Evolutionary conservation across 2,329 filamentous ascomycete genomes (phyloP).

Genomic region (Eutypella sp.): DNA sequence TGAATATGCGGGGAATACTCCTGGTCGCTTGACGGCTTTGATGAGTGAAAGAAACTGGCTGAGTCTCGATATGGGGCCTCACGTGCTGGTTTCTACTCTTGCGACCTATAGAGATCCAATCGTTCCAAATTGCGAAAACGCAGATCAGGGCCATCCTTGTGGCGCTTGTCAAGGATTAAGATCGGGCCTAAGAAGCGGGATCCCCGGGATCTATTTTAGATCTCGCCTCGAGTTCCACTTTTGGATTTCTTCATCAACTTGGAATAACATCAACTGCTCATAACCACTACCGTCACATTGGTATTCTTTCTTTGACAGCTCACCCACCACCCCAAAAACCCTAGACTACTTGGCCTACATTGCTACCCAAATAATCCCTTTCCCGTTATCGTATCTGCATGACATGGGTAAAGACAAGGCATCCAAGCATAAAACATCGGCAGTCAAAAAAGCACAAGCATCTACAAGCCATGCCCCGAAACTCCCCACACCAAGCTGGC

Average conservation of each 20-base stretch:
- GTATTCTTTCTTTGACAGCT: neutral
- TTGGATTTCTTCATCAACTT: neutral
- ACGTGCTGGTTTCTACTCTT: too few relatives aligned
- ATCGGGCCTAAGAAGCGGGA: neutral
- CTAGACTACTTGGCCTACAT: neutral
- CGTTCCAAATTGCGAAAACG: too few relatives aligned
- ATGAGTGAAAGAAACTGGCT: too few relatives aligned
- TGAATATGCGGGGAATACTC: too few relatives aligned
- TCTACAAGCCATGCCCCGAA: conserved; percentile 9
- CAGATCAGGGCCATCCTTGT: too few relatives aligned
- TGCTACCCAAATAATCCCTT: too few relatives aligned
- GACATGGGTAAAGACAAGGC: conserved; percentile 4
- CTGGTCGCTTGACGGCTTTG: too few relatives aligned
- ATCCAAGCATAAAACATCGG: conserved; percentile 9
- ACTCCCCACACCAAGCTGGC: conserved; percentile 54
- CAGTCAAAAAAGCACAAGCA: conserved; percentile 13
- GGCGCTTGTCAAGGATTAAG: too few relatives aligned
- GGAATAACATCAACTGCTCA: too few relatives aligned
- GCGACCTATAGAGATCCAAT: too few relatives aligned
- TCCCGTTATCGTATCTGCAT: neutral
- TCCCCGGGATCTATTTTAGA: neutral
- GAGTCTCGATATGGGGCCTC: too few relatives aligned
- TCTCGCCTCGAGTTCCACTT: neutral
- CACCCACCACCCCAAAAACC: neutral
- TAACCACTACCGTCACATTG: too few relatives aligned